Evolutionary conservation across 352 stramenopile species (phyloP), one percentile per base, ranked within the genome.

Genomic region (Pythium chondricola): DNA sequence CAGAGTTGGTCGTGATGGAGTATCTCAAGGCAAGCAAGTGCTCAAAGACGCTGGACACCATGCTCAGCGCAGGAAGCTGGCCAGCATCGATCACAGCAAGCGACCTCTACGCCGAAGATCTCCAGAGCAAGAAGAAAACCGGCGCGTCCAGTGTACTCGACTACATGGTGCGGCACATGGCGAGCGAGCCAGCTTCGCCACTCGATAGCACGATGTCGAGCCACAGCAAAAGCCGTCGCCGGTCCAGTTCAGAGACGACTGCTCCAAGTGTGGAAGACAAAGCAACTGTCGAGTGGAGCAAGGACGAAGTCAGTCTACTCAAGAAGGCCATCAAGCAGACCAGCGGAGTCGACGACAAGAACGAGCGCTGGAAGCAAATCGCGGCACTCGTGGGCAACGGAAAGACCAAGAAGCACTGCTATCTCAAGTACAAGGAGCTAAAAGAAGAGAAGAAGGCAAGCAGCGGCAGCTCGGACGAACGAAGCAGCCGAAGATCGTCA

Each of bases 341-440:
- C 0, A 74, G 45, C 9, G 31, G 48, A 5, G 36, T 86, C 1
- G 65, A 75, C 17, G 74, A 90, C 50, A 92, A 86, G 54, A 88
- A 78, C 40, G 68, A 71, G 14, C 78, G 75, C 16, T 92, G 78
- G 78, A 85, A 79, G 29, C 50, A 82, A 36, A 87, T 89, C 35
- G 73, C 73, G 0, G 41, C 14, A n/a, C 36, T 77, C 11, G 71
- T 92, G 11, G 72, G 78, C 11, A 75, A 71, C 35, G 58, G 59
- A 1, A 86, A 83, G 46, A 69, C 60, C n/a, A 90, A 90, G 41
- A 88, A 88, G 52, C 64, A 88, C 33, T 92, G 81, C 60, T 89
- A 90, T 48, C 17, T 88, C 25, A 90, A 92, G 59, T 92, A 92
- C 65, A 92, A 92, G 56, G 65, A 86, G 31, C 63, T 92, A 24